A percentile compares a stretch with the other conserved stretches of the same genome.
Evolutionary conservation across 495 filamentous ascomycete genomes (phyloP).

Genomic region (Halenospora varia): DNA sequence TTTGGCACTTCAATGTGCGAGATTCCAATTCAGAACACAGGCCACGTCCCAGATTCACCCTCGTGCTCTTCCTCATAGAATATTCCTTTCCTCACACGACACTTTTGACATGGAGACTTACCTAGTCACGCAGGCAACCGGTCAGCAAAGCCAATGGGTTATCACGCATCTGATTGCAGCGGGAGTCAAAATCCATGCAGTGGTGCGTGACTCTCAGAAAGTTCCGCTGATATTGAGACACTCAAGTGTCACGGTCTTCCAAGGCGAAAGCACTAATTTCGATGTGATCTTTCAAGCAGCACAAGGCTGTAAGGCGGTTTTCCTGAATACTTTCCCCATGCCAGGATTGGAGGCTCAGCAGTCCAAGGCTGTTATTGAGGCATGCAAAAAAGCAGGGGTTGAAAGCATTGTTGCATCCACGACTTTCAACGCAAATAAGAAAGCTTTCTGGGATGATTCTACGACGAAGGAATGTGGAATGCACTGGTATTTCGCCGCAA

Average conservation of each 20-base stretch:
- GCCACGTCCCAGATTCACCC: too few relatives aligned
- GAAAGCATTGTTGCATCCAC: constrained; percentile 38
- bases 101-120: too few relatives aligned
- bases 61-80: too few relatives aligned
- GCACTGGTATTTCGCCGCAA: constrained; percentile 29
- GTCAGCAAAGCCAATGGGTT: constrained; percentile 40
- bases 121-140: constrained; percentile 45
- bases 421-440: constrained; percentile 27
- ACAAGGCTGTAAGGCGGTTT: constrained; percentile 39
- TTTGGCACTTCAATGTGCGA: too few relatives aligned
- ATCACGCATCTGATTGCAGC: constrained; percentile 32
- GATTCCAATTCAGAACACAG: too few relatives aligned
- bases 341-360: constrained; percentile 30
- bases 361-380: constrained; percentile 34
- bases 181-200: constrained; percentile 32
- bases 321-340: constrained; percentile 40
- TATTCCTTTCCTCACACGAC: too few relatives aligned
- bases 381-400: constrained; percentile 38
- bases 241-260: constrained; percentile 34
- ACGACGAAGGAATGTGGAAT: constrained; percentile 20
- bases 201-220: constrained; percentile 33
- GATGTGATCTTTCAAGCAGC: constrained; percentile 31
- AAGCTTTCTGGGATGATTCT: constrained; percentile 23
- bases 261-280: constrained; percentile 38
- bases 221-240: constrained; percentile 26